A percentile compares a stretch with the other conserved stretches of the same genome.
Evolutionary conservation across 2,329 filamentous ascomycete genomes (phyloP).

Genomic region (Ramularia collo-cygni): DNA sequence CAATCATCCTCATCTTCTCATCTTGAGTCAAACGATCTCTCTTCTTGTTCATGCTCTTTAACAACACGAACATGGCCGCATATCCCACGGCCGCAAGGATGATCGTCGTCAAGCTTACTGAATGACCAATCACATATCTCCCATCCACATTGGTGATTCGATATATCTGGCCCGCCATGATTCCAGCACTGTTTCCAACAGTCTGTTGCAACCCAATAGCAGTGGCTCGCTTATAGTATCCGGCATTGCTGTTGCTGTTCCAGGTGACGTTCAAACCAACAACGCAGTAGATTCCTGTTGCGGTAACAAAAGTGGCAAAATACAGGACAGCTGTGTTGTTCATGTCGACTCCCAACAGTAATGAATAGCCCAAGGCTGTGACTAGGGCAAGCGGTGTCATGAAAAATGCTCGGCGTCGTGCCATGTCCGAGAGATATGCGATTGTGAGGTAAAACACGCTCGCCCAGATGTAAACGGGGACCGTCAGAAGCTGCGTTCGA

Average conservation of each 20-base stretch:
- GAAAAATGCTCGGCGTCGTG: slow-evolving; percentile 7
- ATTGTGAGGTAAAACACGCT: slow-evolving; percentile 8
- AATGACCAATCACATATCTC: slow-evolving; percentile 8
- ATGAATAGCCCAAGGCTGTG: slow-evolving; percentile 4
- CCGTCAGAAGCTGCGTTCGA: slow-evolving; percentile 6
- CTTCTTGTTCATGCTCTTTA: slow-evolving; percentile 5
- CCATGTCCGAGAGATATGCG: slow-evolving; percentile 9
- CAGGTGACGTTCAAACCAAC: slow-evolving; percentile 6
- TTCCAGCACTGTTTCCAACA: slow-evolving; percentile 62
- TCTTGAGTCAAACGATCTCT: slow-evolving; percentile 5
- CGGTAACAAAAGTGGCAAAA: slow-evolving; percentile 3
- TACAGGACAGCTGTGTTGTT: slow-evolving; percentile 4
- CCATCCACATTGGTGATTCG: slow-evolving; percentile 4
- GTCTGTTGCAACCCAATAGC: slow-evolving; percentile 64
- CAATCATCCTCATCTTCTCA: slow-evolving; percentile 5
- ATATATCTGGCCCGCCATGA: slow-evolving; percentile 53
- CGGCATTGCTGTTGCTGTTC: slow-evolving; percentile 59
- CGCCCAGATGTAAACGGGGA: slow-evolving; percentile 8
- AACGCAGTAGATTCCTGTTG: slow-evolving; percentile 4
- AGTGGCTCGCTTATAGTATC: slow-evolving; percentile 68
- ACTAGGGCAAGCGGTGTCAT: slow-evolving; percentile 6
- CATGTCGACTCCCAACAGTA: slow-evolving; percentile 8
- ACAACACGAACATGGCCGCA: slow-evolving; percentile 3
- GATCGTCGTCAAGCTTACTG: slow-evolving; percentile 6
- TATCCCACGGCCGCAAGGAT: slow-evolving; percentile 5